phyloP scores from a whole-genome alignment of 2,329 filamentous ascomycete genomes.

The Colletotrichum truncatum region DNA sequence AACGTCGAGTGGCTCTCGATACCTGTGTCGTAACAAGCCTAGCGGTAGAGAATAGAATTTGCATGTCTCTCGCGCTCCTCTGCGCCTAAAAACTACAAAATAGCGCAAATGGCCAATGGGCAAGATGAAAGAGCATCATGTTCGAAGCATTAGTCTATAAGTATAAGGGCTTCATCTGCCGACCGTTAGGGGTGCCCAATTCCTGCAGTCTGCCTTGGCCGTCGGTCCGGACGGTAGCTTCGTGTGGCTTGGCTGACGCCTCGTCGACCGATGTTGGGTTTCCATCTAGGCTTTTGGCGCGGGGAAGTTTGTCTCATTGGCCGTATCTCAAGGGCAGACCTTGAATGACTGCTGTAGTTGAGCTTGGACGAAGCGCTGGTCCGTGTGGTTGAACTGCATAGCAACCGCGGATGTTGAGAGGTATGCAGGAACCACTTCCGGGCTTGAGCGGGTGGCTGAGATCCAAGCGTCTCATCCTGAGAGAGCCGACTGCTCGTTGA shows the following conservation, averaged over 20 bases:
- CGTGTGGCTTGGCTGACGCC: slow-evolving; percentile 24
- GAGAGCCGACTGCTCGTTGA: neutral
- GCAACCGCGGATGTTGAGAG: neutral
- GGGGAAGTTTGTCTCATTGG: slow-evolving; percentile 8
- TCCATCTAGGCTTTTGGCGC: neutral
- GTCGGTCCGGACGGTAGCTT: neutral
- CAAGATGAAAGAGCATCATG: neutral
- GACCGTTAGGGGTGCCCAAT: neutral
- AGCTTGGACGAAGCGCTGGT: neutral
- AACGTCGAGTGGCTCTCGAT: no score
- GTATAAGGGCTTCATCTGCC: neutral
- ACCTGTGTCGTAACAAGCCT: no score
- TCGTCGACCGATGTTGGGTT: slow-evolving; percentile 19
- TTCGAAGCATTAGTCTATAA: neutral
- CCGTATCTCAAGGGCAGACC: neutral
- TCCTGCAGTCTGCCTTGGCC: neutral
- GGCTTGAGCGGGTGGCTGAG: slow-evolving; percentile 1
- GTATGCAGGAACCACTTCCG: neutral
- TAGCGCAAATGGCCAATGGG: no score
- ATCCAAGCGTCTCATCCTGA: neutral
- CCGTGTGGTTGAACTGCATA: neutral
- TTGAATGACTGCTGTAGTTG: neutral
- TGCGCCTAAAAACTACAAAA: no score
- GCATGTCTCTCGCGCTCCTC: no score
- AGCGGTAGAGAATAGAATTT: no score